Evolutionary conservation across 108 stramenopile genomes (phyloP), one percentile per base, ranked within the genome.

Genomic region (Discostella pseudostelligera): DNA sequence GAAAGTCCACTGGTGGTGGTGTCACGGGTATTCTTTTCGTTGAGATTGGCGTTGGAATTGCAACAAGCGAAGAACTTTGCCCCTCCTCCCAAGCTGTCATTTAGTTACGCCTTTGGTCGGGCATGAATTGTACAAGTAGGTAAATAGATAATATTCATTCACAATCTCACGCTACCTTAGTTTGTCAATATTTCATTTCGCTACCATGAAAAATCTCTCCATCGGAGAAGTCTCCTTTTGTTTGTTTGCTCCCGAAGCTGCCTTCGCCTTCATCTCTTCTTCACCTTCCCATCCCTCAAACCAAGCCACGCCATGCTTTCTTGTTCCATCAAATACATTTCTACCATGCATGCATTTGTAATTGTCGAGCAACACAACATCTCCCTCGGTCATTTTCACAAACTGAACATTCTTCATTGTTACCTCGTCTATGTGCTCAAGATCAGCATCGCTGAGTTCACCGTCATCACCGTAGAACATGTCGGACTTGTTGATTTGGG

Each of bases 271-370:
- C 86, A 90, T 87, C 58, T 86, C 83, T 36, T 87, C 85, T 73
- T 94, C 92, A 42, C 92, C 92, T 80, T 88, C 87, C 89, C 89
- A 94, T 51, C 89, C 89, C 81, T 88, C 88, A 59, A 95, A 95
- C 93, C 93, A 95, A 9, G 90, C 87, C 10, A 95, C 93, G 29
- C 88, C 93, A 50, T 95, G 93, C 74, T 92, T 95, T 62, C 93
- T 74, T 67, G 89, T 92, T 46, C 93, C 93, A 63, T 95, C 90
- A 66, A 92, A 95, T 4, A 95, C 90, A 76, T 95, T 92, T 19
- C 93, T 77, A 24, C 93, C 93, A 67, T 95, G 93, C 93, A 95
- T 95, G 65, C 85, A 87, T 69, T 90, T 90, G 84, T 95, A 95
- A 78, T 95, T 95, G 69, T 95, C 93, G 36, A 95, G 70, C 64